Percentiles rank a stretch among this genome's conserved stretches.
Evolutionary conservation across 257 asterid genomes (phyloP).

Genomic region (Solanum dulcamara): DNA sequence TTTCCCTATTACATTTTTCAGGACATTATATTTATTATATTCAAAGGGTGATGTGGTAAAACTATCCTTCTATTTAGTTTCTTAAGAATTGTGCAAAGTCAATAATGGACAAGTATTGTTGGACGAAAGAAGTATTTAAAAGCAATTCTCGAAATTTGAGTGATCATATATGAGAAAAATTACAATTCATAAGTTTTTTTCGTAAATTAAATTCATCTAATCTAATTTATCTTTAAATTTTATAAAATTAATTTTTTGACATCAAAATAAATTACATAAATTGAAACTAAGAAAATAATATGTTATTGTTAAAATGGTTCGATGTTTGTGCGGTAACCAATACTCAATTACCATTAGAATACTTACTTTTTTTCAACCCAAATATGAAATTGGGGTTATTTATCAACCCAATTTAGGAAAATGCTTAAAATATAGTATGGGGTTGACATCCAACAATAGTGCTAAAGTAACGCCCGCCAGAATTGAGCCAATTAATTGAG

Average conservation of each 20-base stretch:
- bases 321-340: not conserved
- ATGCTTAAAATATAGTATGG: constrained; percentile 43
- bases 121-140: too few species aligned
- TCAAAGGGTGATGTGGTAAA: too few species aligned
- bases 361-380: not conserved
- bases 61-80: too few species aligned
- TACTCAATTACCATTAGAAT: not conserved
- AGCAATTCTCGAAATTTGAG: too few species aligned
- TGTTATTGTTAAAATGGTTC: not conserved
- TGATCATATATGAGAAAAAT: too few species aligned
- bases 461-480: constrained; percentile 47
- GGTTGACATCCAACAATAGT: constrained; percentile 32
- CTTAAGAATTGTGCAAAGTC: too few species aligned
- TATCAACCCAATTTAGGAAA: constrained; percentile 10
- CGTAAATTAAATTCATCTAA: not conserved
- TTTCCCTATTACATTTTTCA: too few species aligned
- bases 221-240: too few species aligned
- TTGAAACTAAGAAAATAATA: not conserved
- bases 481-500: constrained; percentile 54
- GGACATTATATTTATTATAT: too few species aligned
- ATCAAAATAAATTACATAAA: not conserved
- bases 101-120: too few species aligned
- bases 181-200: not conserved
- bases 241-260: not conserved
- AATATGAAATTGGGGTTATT: not conserved